Base-by-base conservation (phyloP, 2,329 filamentous ascomycete species). In the Zelopaecilomyces penicillatus region DNA sequence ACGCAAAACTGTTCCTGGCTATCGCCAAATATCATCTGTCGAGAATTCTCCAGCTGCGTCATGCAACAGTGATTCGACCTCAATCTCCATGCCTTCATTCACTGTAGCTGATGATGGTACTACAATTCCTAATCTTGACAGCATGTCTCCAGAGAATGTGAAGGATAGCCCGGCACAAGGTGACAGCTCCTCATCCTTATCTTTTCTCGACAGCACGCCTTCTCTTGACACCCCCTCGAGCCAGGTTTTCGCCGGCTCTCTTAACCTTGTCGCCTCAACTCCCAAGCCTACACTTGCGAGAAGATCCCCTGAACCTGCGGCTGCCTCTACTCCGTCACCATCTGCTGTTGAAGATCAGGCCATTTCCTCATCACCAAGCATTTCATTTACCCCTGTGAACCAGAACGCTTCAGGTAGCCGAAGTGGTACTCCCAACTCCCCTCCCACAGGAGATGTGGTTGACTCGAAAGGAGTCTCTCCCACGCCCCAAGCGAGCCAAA, bases 361-460 rank as follows among this genome's bases (percentile, higher is more conserved):
- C 19, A 19, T 19, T 19, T 19, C 19, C 19, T 19, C 19, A 19
- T 19, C 19, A 19, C 42, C 49, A 11, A 53, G 46, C 6, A 43
- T 51, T 8, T 55, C 57, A 1, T 60, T 59, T 27, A 61, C 54
- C 7, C 53, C 58, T 11, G 55, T 61, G 34, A 59, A 60, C 41
- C 49, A 48, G 31, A 37, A 38, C 10, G 45, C 49, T 8, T 49
- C 52, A 3, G 33, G 39, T 11, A 44, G 37, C 11, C 34, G 34
- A 19, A 30, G 19, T 10, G 26, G 36, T 11, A 27, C 38, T 30
- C 19, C 37, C 28, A 19, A 19, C 19, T 35, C 26, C 12, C 10
- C 42, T 4, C 35, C 10, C 9, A 3, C 38, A 30, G 38, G 5
- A n/a, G 29, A 40, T 40, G 28, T 11, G 5, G 38, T 27, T 12